A percentile compares a stretch with the other conserved stretches of the same genome.
Conservation (phyloP, 768 basidiomycete species). For the Suillus subalutaceus region DNA sequence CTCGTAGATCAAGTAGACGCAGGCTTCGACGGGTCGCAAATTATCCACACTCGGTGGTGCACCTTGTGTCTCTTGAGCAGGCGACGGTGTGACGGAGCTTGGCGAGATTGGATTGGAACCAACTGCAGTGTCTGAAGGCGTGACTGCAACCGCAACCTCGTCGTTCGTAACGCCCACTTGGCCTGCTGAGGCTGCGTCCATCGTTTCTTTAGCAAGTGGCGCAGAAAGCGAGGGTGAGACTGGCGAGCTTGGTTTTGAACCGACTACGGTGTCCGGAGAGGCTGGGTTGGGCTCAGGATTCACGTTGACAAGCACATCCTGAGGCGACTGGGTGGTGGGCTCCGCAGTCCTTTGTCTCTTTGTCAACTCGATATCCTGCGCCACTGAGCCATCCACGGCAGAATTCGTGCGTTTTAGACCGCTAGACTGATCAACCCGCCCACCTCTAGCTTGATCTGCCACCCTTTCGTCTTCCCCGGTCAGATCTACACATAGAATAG, state of each 20-base stretch:
- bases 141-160: neutral
- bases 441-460: neutral
- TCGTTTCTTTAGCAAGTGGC: constrained; percentile 3
- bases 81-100: neutral
- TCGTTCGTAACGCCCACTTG: neutral
- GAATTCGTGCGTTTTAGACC: constrained; percentile 13
- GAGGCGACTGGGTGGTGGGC: neutral
- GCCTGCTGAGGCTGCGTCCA: neutral
- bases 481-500: neutral
- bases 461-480: neutral
- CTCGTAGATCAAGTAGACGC: constrained; percentile 42
- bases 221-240: neutral
- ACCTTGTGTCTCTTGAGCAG: constrained; percentile 9
- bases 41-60: constrained; percentile 13
- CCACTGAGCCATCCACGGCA: neutral
- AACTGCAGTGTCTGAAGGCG: constrained; percentile 7
- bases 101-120: constrained; percentile 3
- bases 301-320: neutral
- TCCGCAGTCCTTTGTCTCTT: constrained; percentile 1
- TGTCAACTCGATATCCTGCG: neutral
- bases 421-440: neutral
- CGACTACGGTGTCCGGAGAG: neutral
- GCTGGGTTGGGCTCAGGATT: neutral
- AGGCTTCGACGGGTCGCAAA: constrained; percentile 44
- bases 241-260: neutral